Evolutionary conservation across 2,329 filamentous ascomycete genomes (phyloP), one percentile per base, ranked within the genome.

Genomic region (Colletotrichum agaves): DNA sequence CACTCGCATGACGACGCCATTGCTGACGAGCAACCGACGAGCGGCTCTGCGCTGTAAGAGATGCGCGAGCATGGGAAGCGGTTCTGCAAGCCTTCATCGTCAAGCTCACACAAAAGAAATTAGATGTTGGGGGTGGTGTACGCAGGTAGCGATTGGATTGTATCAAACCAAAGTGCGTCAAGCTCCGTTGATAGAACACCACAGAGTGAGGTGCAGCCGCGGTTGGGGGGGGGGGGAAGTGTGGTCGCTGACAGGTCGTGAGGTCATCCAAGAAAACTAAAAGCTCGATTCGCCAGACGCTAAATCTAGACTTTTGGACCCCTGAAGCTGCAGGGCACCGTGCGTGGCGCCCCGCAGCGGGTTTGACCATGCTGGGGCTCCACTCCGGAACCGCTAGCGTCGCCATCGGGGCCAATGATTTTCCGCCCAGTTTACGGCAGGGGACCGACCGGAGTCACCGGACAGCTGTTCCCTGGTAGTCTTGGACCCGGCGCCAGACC

Each of bases 211-310:
- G 39, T 64, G 53, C 46, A 53, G 15, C 58, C 41, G 27, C 5
- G n/a, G n/a, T n/a, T n/a, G 27, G 1, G 27, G 27, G 27, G 23
- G 23, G 23, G 43, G 63, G 56, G 47, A 12, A 37, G 12, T 37
- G 11, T 37, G 19, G 47, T 59, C 64, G 64, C 53, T 58, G 61
- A 64, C 53, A 65, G 65, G 68, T 70, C 68, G 68, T 70, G 68
- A 70, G 68, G 68, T 70, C 68, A 70, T 70, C 60, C 41, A 63
- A 47, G 55, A 69, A 69, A 63, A 63, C 67, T 69, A 63, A 62
- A 52, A 67, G 59, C 46, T 69, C 67, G 41, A 67, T 67, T 67
- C 65, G 65, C 55, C 53, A 67, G 47, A 15, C 47, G 59, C 61
- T 64, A 35, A 64, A 55, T 60, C 61, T 59, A 67, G 61, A 60